Evolutionary conservation across 1,139 yeast genomes (phyloP), one percentile per base, ranked within the genome.

Genomic region (Saccharomycopsis crataegensis): DNA sequence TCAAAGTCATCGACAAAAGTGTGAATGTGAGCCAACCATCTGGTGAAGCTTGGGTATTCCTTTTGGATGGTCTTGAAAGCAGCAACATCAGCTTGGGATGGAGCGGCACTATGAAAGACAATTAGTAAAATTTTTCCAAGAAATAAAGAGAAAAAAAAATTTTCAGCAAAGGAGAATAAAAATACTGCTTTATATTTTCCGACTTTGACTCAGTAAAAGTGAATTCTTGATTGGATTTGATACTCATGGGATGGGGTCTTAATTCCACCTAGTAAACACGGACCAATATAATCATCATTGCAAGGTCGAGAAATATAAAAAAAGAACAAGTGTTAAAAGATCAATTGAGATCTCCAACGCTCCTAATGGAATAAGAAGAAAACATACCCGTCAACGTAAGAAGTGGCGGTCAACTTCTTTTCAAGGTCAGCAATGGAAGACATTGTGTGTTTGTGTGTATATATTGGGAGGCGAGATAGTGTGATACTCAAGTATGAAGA

Each of bases 11-110:
- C 89, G 65, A 90, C 79, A 82, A 82, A 86, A 59, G 96, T 82
- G 72, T 94, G 94, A 71, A 91, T 83, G 89, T 90, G 97, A 85
- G 87, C 87, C 82, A 86, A 89, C 97, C 97, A 93, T 82, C 98
- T 90, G 71, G 96, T 76, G 70, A 90, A 89, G 75, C 87, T 84
- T 74, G 98, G 96, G 87, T 75, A 91, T 75, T 88, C 80, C 69
- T 79, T 74, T 77, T 88, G 96, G 83, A 93, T 91, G 74, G 96
- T 93, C 81, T 88, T 83, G 94, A 82, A 86, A 72, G 82, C 91
- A 64, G 90, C 74, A 62, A 88, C 99, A 71, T 93, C 98, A 71
- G 96, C 97, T 78, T 89, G 96, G 66, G 98, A 78, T 64, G 96
- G 91, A 65, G 87, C 70, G 63, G 90, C 73, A 73, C 96, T 87